Evolutionary conservation across 2,329 filamentous ascomycete species (phyloP), one percentile per base, ranked within the genome.

Genomic region (Aureobasidium lini): DNA sequence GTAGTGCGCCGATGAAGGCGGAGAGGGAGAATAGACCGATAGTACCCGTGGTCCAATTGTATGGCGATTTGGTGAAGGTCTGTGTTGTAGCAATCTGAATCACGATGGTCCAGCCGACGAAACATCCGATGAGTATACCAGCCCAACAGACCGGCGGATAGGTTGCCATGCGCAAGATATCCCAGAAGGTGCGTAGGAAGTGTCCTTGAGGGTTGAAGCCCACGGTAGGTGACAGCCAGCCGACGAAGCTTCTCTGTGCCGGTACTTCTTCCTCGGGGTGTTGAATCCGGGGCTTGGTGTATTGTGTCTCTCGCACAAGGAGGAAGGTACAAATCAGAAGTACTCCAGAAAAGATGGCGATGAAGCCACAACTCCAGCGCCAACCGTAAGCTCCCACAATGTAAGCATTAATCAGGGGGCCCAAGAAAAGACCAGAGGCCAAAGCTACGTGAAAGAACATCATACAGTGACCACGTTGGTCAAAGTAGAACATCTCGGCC

Each of bases 401-500:
- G 43, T 61, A 68, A 1, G 64, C 67, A 60, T 69, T 69, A 42
- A 71, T 73, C 28, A 74, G 50, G 1, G 73, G 71, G 0, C 73
- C 73, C 7, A 75, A 49, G 48, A 74, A 75, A 9, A 73, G 63
- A 1, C 73, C 73, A 18, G 65, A 64, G 0, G 70, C 67, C 48
- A 75, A 60, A 6, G 72, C 70, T 8, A 73, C 59, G 46, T 73
- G 68, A 50, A 76, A 75, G 39, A 71, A 66, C 72, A 75, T 74
- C 65, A 75, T 66, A 39, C 68, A 70, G 39, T 70, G 66, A 1
- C 71, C 73, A 11, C 72, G 66, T 42, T 73, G 65, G 16, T 72
- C 65, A 8, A 67, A 62, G 34, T 65, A 66, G 37, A 74, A 71
- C 64, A 75, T 66, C 50, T 76, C 73, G 2, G 67, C 66, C 1